Evolutionary conservation across 202 grass and related monocot genomes (phyloP).

Genomic region (Saccharum hybrid): DNA sequence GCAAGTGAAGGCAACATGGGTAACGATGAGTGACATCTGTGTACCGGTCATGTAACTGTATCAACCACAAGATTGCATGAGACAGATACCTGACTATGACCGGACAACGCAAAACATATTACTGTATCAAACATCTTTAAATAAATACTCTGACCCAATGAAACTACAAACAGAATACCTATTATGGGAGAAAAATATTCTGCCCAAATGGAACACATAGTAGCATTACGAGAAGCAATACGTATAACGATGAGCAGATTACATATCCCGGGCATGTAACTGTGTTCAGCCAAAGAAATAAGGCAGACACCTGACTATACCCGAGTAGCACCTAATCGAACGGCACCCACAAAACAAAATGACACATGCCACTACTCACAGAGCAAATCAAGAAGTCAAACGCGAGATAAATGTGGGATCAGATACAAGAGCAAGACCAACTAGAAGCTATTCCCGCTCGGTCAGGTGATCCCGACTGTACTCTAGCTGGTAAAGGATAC

Average conservation of each 20-base stretch:
- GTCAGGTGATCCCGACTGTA: slow-evolving; percentile 42
- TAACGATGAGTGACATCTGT: slow-evolving; percentile 51
- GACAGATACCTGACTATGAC: slow-evolving; percentile 59
- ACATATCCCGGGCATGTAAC: slow-evolving; percentile 61
- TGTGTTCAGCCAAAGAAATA: slow-evolving; percentile 43
- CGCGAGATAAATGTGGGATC: slow-evolving; percentile 34
- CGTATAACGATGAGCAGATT: slow-evolving; percentile 60
- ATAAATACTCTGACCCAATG: not conserved
- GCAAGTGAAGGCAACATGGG: slow-evolving; percentile 26
- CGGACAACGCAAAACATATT: not conserved
- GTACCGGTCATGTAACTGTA: slow-evolving; percentile 64
- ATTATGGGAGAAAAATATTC: slow-evolving; percentile 18
- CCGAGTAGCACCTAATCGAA: slow-evolving; percentile 31
- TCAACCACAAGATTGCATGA: slow-evolving; percentile 37
- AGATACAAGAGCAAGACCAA: slow-evolving; percentile 62
- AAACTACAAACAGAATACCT: not conserved
- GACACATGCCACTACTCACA: not conserved
- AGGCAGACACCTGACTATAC: slow-evolving; percentile 69
- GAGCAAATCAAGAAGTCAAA: not conserved
- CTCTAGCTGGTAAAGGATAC: slow-evolving; percentile 55
- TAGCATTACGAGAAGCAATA: slow-evolving; percentile 47
- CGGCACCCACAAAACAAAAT: rapidly evolving
- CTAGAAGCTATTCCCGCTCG: slow-evolving; percentile 29
- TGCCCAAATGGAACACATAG: slow-evolving; percentile 61
- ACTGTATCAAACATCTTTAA: not conserved